Evolutionary conservation across 1,139 yeast species (phyloP), one percentile per base, ranked within the genome.

Genomic region (Ogataea hybrid): DNA sequence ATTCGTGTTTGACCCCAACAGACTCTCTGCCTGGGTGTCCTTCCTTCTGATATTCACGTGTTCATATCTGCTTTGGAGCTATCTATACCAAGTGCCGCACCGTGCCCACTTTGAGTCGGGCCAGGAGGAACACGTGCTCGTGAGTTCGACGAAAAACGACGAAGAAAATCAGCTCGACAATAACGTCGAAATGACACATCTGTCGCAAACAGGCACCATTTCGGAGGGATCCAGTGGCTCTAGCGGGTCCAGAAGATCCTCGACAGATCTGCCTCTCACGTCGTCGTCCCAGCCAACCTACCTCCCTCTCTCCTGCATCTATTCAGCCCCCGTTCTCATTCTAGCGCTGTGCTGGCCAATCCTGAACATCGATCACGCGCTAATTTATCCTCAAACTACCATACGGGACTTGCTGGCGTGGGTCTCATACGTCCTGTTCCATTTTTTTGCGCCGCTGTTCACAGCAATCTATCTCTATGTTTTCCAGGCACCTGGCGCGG

Each of bases 401-500:
- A 63, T 69, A 10, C 71, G 75, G 50, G 86, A 81, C 56, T 47
- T 79, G 17, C 43, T 70, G 23, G 81, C 86, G 2, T 78, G 84
- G 82, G 58, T 70, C 35, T 75, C 78, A 27, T 81, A 81, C 55
- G 84, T 81, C 11, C 57, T 81, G 22, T 69, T 78, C 30, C 88
- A 81, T 58, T 67, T 81, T 35, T 68, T 75, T 18, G 77, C 73
- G 4, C 85, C 87, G 1, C 72, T 81, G n/a, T 58, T 79, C 44
- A 78, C 84, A 0, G 75, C 82, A 1, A 71, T 79, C 25, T 81
- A 81, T 64, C 64, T 81, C 10, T 81, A 81, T 55, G 74, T 79
- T n/a, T 81, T 80, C 67, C 84, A 79, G 43, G 71, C 80, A 1
- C 84, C 82, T 9, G 85, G 84, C 1, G 74, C 77, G 0, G 43